Conservation (phyloP, 352 stramenopile genomes). For the Phytophthora sojae region DNA sequence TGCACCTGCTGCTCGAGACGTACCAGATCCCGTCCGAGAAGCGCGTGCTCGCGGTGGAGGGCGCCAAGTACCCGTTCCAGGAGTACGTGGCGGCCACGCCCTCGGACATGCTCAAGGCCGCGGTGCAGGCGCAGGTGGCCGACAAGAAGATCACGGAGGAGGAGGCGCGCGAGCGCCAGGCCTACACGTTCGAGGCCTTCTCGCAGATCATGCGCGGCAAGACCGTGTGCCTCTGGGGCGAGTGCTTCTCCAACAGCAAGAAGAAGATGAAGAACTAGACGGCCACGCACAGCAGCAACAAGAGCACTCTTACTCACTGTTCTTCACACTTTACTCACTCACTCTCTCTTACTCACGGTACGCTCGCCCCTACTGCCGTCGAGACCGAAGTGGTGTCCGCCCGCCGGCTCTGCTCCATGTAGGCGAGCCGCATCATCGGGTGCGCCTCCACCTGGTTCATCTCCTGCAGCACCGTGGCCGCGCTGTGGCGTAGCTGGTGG, state of each 20-base stretch:
- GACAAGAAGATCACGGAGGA: conserved; percentile 66
- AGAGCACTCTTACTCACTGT: too few relatives aligned
- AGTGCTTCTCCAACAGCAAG: conserved; percentile 85
- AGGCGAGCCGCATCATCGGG: conserved; percentile 78
- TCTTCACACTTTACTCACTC: not conserved
- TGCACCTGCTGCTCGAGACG: conserved; percentile 76
- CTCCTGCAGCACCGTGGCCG: conserved; percentile 76
- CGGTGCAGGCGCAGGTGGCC: conserved; percentile 44
- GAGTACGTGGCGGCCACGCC: conserved; percentile 60
- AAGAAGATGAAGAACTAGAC: conserved; percentile 87
- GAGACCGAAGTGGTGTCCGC: not conserved
- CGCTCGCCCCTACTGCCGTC: not conserved
- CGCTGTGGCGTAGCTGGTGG: conserved; percentile 80
- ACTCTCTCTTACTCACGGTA: not conserved
- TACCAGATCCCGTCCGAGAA: conserved; percentile 90
- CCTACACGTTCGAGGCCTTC: conserved; percentile 84
- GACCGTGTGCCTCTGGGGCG: conserved; percentile 84
- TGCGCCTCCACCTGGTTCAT: conserved; percentile 77
- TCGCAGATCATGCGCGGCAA: conserved; percentile 82
- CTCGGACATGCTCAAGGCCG: conserved; percentile 50
- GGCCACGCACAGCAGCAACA: too few relatives aligned
- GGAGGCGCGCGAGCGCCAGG: conserved; percentile 53
- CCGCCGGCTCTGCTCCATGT: conserved; percentile 44
- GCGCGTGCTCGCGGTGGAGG: conserved; percentile 68
- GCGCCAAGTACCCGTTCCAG: conserved; percentile 84